phyloP scores from a whole-genome alignment of 768 basidiomycete species.

The Macrolepiota dolichaula region DNA sequence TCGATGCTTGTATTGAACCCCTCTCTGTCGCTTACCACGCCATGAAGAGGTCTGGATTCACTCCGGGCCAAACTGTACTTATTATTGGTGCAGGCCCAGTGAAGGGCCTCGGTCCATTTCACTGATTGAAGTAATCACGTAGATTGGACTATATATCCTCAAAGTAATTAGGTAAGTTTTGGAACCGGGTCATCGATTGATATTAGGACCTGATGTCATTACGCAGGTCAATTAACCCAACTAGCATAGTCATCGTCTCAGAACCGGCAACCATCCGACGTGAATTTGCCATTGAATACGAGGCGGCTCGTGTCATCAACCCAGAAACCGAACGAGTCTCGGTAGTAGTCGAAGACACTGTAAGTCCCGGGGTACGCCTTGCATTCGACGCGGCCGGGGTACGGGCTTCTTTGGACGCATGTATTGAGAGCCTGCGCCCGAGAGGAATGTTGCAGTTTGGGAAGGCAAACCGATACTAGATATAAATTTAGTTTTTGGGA shows the following conservation, averaged over 20 bases:
- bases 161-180: conserved; percentile 30
- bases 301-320: conserved; percentile 34
- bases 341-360: conserved; percentile 23
- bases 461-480: conserved; percentile 30
- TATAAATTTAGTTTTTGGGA: conserved; percentile 31
- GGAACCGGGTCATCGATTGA: not conserved
- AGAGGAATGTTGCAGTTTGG: conserved; percentile 44
- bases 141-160: conserved; percentile 38
- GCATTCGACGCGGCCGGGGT: conserved; percentile 46
- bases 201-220: too few species aligned
- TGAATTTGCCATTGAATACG: conserved; percentile 29
- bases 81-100: conserved; percentile 45
- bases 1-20: conserved; percentile 46
- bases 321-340: conserved; percentile 28
- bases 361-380: conserved; percentile 36
- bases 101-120: conserved; percentile 13
- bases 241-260: conserved; percentile 29
- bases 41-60: conserved; percentile 36
- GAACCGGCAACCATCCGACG: conserved; percentile 39
- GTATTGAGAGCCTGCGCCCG: conserved; percentile 31
- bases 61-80: conserved; percentile 34
- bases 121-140: not conserved
- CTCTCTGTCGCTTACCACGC: conserved; percentile 45
- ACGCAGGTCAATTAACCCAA: conserved; percentile 25
- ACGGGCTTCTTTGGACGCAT: conserved; percentile 33